Evolutionary conservation across 2,329 filamentous ascomycete species (phyloP), one percentile per base, ranked within the genome.

Genomic region (Pezicula neosporulosa): DNA sequence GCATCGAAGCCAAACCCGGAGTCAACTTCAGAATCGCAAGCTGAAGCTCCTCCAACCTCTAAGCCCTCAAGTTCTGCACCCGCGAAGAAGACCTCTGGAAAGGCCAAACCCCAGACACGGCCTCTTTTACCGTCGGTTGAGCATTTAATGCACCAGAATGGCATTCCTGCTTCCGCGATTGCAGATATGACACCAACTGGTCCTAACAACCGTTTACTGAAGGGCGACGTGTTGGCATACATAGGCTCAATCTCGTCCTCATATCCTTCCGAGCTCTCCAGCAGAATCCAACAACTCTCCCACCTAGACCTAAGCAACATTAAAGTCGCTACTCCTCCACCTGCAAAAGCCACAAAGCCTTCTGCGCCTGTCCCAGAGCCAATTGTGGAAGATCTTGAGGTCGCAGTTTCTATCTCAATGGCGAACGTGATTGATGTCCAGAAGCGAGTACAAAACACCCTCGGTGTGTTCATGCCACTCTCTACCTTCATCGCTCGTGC

Each of bases 231-330:
- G 6, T 83, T 99, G 49, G 92, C 91, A 44, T 94, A 93, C 70
- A 72, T 97, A 15, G 94, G 94, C 56, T 77, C 79, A 60, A 90
- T 97, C 64, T 77, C 86, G 54, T 75, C 84, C 56, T 78, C 84
- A 53, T 87, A 89, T 60, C 88, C 93, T 2, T 78, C 82, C 19
- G 77, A 83, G 55, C 80, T 91, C 60, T 87, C 89, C 50, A 75
- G 80, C 52, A 84, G 83, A 48, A 86, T 96, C 66, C 77, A 82
- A 54, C 86, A 90, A 70, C 82, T 94, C 45, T 76, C 82, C 39
- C 90, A 95, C 69, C 83, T 99, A 48, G 93, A 99, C 68, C 83
- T 99, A 21, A 94, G 88, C 76, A 96, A 97, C 76, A 93, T 97
- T 76, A 95, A 96, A 76, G 74, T 93, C 53, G 86, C 86, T 44